Conservation (phyloP, 768 basidiomycete species). For the Podaxis carcinomalis region DNA sequence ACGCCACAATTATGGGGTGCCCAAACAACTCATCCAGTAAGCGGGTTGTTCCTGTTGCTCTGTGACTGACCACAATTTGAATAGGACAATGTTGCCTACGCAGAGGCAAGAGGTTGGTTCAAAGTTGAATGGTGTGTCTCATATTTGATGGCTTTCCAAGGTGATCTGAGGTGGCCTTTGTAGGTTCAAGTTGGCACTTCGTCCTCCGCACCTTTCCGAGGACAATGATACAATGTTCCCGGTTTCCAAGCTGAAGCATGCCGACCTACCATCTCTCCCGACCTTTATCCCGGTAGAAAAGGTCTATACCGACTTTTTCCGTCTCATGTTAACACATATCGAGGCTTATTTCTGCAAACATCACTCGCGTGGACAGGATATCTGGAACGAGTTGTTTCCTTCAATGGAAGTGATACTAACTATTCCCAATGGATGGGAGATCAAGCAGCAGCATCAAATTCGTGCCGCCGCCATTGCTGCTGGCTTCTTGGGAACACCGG, state of each 20-base stretch:
- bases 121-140: constrained; percentile 20
- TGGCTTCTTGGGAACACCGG: neutral
- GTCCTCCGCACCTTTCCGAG: constrained; percentile 15
- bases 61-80: neutral
- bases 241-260: neutral
- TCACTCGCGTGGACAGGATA: neutral
- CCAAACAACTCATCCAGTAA: constrained; percentile 16
- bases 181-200: constrained; percentile 24
- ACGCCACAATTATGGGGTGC: constrained; percentile 14
- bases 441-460: constrained; percentile 11
- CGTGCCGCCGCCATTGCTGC: constrained; percentile 20
- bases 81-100: neutral
- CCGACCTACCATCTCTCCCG: constrained; percentile 15
- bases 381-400: constrained; percentile 13
- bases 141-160: neutral
- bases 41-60: neutral
- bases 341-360: constrained; percentile 15
- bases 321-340: constrained; percentile 19
- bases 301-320: constrained; percentile 21
- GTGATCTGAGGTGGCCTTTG: neutral
- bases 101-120: constrained; percentile 6
- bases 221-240: neutral
- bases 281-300: constrained; percentile 15
- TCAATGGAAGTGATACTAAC: constrained; percentile 20
- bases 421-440: constrained; percentile 22